Conservation (phyloP, 2,329 filamentous ascomycete genomes). For the Fusarium torreyae region DNA sequence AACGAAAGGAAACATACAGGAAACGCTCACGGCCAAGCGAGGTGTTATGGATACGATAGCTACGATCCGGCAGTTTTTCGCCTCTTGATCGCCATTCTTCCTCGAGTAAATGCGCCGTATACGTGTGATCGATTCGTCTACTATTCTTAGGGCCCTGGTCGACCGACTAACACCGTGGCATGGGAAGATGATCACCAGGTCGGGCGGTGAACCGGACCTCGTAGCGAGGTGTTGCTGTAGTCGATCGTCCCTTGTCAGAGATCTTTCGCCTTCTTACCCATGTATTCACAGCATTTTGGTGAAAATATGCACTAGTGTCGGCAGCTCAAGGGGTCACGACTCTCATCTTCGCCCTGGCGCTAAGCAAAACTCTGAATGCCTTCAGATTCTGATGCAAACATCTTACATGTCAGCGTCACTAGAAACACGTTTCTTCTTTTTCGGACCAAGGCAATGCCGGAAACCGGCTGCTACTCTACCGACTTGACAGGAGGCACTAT, state of each 20-base stretch:
- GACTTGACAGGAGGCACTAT: conserved; percentile 37
- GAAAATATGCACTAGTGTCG: conserved; percentile 25
- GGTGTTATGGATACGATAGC: conserved; percentile 11
- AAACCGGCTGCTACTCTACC: conserved; percentile 32
- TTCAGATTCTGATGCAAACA: conserved; percentile 36
- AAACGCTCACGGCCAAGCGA: conserved; percentile 36
- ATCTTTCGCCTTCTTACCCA: conserved; percentile 28
- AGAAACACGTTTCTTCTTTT: conserved; percentile 32
- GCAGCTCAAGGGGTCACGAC: conserved; percentile 13
- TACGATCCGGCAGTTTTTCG: conserved; percentile 24
- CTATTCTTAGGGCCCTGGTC: conserved; percentile 37
- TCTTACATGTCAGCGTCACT: conserved; percentile 32
- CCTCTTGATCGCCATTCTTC: conserved; percentile 24
- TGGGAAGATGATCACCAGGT: conserved; percentile 29
- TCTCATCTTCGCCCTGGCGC: conserved; percentile 15
- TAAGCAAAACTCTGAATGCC: conserved; percentile 31
- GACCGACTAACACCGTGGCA: conserved; percentile 30
- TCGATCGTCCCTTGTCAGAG: conserved; percentile 39
- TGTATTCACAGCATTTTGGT: conserved; percentile 20
- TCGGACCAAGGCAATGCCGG: conserved; percentile 32
- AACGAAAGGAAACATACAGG: conserved; percentile 34
- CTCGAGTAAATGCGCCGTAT: conserved; percentile 12
- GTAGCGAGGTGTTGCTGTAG: conserved; percentile 35
- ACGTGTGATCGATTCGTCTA: conserved; percentile 23
- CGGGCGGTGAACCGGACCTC: conserved; percentile 34